Base-by-base conservation (phyloP, 129 eudicot species). In the Sambucus nigra region DNA sequence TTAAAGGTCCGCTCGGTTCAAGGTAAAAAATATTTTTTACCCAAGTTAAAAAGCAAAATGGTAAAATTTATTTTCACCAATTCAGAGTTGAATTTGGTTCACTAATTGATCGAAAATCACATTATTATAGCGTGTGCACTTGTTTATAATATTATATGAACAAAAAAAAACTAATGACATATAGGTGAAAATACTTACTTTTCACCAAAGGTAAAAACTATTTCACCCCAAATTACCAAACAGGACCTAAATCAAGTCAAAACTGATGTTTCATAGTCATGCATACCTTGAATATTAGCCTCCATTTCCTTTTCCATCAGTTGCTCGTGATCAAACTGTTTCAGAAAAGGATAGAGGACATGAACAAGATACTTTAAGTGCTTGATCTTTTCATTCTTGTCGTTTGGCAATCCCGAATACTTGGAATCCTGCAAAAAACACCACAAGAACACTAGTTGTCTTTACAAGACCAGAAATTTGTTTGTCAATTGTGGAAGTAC, bases 271-370 rank as follows among this genome's bases (percentile, higher is more conserved):
- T 28, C 9, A 18, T 13, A 50, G 13, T 0, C 0, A 45, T 38
- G 40, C n/a, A 35, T 67, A 66, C 87, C 87, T 75, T 69, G 76
- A 66, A 60, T 67, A 22, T 63, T 69, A 39, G 86, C 85, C 56
- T 82, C 92, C 21, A 56, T 55, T 51, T 67, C 65, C 47, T 70
- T 77, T 60, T 77, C 92, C 60, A 49, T 14, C 48, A 58, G 61
- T 55, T 82, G 86, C 6, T 74, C 76, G 53, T 56, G 57, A 55
- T 68, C 46, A 29, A 82, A 59, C 47, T 51, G 39, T 16, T 48
- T 65, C 69, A 74, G 53, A 63, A 60, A 75, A 0, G 95, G 87
- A 8, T 55, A 48, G 38, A 81, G 78, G 18, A 45, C 49, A 21
- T 49, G 26, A 22, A 81, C 51, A 28, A 81, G 63, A 64, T 77